Evolutionary conservation across 2,329 filamentous ascomycete species (phyloP).

Genomic region (Fusarium fujikuroi): DNA sequence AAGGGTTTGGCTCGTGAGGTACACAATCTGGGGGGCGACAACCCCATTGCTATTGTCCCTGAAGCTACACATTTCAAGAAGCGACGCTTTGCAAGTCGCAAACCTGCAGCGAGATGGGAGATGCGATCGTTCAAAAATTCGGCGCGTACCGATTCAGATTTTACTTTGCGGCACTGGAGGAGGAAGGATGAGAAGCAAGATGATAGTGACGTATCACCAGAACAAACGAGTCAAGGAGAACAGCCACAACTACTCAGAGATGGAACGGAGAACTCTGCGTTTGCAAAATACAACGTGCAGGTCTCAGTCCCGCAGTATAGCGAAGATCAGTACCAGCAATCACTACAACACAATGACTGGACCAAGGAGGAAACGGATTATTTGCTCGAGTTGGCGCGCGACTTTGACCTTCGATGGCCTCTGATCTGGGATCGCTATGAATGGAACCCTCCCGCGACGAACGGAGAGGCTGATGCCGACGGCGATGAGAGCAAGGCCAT

Average conservation of each 20-base stretch:
- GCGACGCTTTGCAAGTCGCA: slow-evolving; percentile 63
- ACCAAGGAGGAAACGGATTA: slow-evolving; percentile 95
- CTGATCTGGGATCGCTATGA: slow-evolving; percentile 95
- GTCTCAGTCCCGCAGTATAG: slow-evolving; percentile 83
- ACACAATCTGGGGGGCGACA: slow-evolving; percentile 72
- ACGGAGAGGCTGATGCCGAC: slow-evolving; percentile 58
- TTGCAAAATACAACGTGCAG: slow-evolving; percentile 89
- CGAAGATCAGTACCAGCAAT: slow-evolving; percentile 84
- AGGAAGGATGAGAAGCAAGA: slow-evolving; percentile 65
- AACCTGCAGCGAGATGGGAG: slow-evolving; percentile 72
- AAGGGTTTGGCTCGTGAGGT: slow-evolving; percentile 74
- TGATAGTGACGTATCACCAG: slow-evolving; percentile 43
- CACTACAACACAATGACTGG: slow-evolving; percentile 82
- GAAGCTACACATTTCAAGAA: slow-evolving; percentile 70
- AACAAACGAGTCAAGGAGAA: slow-evolving; percentile 39
- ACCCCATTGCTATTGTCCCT: slow-evolving; percentile 73
- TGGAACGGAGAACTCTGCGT: slow-evolving; percentile 69
- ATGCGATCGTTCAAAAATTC: slow-evolving; percentile 79
- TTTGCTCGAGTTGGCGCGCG: slow-evolving; percentile 76
- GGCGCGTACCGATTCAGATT: slow-evolving; percentile 73
- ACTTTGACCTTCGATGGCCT: slow-evolving; percentile 90
- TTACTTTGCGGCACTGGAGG: slow-evolving; percentile 85
- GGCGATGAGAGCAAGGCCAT: slow-evolving; percentile 64
- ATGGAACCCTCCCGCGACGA: slow-evolving; percentile 63
- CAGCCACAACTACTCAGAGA: slow-evolving; percentile 35